Base-by-base conservation (phyloP, 257 asterid species). In the Nicotiana tabacum region DNA sequence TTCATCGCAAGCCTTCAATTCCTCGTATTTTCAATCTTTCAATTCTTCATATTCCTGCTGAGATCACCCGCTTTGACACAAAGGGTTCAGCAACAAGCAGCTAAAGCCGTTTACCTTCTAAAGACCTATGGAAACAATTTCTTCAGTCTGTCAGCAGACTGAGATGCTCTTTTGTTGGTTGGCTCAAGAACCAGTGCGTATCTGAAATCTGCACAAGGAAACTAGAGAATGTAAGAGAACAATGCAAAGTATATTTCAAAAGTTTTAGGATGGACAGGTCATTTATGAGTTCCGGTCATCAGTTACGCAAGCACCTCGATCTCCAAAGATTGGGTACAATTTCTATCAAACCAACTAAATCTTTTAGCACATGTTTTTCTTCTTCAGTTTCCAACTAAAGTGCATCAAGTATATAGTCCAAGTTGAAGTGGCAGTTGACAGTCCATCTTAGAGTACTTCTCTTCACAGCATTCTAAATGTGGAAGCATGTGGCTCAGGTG, bases 181-280 rank as follows among this genome's bases (percentile, higher is more conserved):
- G 99, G 99, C 91, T 96, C 98, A 5, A 96, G 97, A 83, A 94
- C 95, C 56, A 94, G 98, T 24, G 98, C 98, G 33, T 87, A 85
- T 78, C 88, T 86, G 86, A 94, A 96, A 91, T 96, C 99, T 96
- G 93, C 90, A 85, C 0, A 56, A 77, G 81, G 79, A 27, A 76
- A 15, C 64, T 48, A 74, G 62, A 27, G 16, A 3, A 43, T 51
- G 64, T 27, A 9, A 76, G 64, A 27, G 17, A 27, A 51, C 46
- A 76, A 29, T 24, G 79, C 61, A 24, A 76, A 27, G 18, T 3
- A 53, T 53, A 53, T 53, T 53, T 43, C 46, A 76, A 12, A 51
- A 51, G 46, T 51, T 48, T 8, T 76, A 51, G 64, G 64, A 76
- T 74, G 80, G 62, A 13, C 43, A 48, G 62, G 43, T 48, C 79